Base-by-base conservation (phyloP, 257 asterid species). In the Mentha longifolia region DNA sequence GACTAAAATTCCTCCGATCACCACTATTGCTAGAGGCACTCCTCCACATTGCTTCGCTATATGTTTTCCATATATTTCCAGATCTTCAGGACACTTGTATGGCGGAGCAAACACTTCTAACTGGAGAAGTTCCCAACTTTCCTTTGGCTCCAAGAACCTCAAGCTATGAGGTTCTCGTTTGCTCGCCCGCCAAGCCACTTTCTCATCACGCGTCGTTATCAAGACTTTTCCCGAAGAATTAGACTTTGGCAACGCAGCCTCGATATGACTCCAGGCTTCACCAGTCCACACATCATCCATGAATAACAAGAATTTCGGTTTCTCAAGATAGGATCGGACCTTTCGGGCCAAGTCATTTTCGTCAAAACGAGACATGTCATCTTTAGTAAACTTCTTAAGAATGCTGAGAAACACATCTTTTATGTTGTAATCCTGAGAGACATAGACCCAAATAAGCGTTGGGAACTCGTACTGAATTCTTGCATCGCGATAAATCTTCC, bases 211-310 rank as follows among this genome's bases (percentile, higher is more conserved):
- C 28, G 78, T 83, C 0, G 88, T 81, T 6, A 86, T 67, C 61
- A 84, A 33, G 33, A 86, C 78, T 70, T 80, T 71, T 7, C 86
- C 86, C 0, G 61, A 28, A 1, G 59, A 73, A 12, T 73, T 74
- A 30, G 10, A 70, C 57, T 52, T 71, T 0, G 87, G 87, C 65
- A 83, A 76, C 0, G 74, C 84, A 25, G 15, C 58, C 56, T 72
- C 55, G 11, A 85, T 78, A 0, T 35, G 49, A 3, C 61, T 65
- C 87, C 85, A 83, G 62, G 80, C 76, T 0, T 61, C 81, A 8
- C 16, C 50, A 0, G 76, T 74, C 90, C 90, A 82, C 28, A 85
- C 84, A 60, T 85, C 87, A 52, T 85, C 89, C 77, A 85, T n/a
- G 57, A 82, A 80, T 5, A 82, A 42, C 62, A 85, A 58, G 68